These are phyloP conservation scores for Arachis monticola DNA, from an alignment of 331 rosid genomes.

Conservation along the genomic window DNA sequence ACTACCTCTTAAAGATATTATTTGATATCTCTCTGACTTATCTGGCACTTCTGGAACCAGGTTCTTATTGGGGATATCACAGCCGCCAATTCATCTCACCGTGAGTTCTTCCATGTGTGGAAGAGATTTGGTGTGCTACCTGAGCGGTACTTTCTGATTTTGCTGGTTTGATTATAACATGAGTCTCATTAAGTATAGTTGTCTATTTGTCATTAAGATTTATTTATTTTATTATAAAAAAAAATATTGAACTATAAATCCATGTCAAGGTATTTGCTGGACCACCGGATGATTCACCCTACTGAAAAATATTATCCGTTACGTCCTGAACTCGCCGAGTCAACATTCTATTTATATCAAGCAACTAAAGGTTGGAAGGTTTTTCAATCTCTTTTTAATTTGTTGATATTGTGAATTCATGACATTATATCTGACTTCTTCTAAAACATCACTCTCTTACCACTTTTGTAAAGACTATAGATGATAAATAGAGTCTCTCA, in stretches of 20 bases:
- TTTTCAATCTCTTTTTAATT: constrained; percentile 12
- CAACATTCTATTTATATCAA: constrained; percentile 95
- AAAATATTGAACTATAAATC: constrained; percentile 36
- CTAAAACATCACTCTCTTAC: constrained; percentile 4
- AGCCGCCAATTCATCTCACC: constrained; percentile 95
- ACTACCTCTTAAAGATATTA: constrained; percentile 7
- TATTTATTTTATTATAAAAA: constrained; percentile 28
- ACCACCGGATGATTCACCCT: constrained; percentile 92
- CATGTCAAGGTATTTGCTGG: constrained; percentile 87
- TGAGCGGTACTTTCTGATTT: constrained; percentile 70
- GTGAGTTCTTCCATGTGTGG: constrained; percentile 88
- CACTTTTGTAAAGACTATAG: constrained; percentile 16
- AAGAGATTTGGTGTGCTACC: constrained; percentile 87
- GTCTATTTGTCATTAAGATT: constrained; percentile 28
- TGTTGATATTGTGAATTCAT: background rate
- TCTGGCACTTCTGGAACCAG: constrained; percentile 49
- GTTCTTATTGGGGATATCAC: constrained; percentile 90
- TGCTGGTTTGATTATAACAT: constrained; percentile 18
- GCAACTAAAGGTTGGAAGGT: constrained; percentile 84
- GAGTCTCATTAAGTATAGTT: constrained; percentile 31
- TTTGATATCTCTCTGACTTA: constrained; percentile 36
- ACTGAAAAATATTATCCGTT: constrained; percentile 95
- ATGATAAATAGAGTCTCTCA: constrained; percentile 17
- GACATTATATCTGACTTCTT: background rate
- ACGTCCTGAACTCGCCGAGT: constrained; percentile 97